Evolutionary conservation across 495 filamentous ascomycete species (phyloP), one percentile per base, ranked within the genome.

Genomic region (Hypomontagnella submonticulosa): DNA sequence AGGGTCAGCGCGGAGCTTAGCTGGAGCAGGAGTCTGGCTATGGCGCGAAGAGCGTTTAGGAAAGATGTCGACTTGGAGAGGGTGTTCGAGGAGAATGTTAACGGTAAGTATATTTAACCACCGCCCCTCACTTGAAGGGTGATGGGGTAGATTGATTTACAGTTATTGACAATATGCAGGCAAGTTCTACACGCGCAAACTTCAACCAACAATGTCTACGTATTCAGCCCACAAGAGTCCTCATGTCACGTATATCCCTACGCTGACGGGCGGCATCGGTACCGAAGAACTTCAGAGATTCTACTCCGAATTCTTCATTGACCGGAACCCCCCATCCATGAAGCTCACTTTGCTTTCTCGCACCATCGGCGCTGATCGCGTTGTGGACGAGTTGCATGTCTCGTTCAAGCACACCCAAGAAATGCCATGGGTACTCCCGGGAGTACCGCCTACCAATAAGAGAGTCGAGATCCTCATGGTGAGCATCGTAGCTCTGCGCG

Each of bases 391-490:
- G 72, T 50, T 81, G 54, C 67, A 80, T 19, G 40, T 73, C 16
- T 59, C 80, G 0, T 92, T 91, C 71, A 84, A 85, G 54, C 90
- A 93, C 69, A 86, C 87, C 2, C 76, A 83, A 36, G 81, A 83
- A 48, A 81, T 92, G 48, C 86, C 86, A 1, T 92, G 90, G 90
- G 87, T 93, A 65, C 77, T 92, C 0, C 90, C 90, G 0, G 88
- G 85, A 0, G 80, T 93, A 0, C 82, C 86, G 5, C 79, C 90
- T 3, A 93, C 90, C 20, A 64, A 72, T 44, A 73, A 72, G 18
- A 48, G 57, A 20, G 71, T 76, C 52, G 72, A 75, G 52, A 16
- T 76, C 12, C 38, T 70, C 16, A 38, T 73, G 19, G 67, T 76
- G 7, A 76, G 71, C 54, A 71, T 76, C 43, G 87, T 90, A 3